Conservation (phyloP, 2,329 filamentous ascomycete species). For the Mycosphaerelloides madeirae region DNA sequence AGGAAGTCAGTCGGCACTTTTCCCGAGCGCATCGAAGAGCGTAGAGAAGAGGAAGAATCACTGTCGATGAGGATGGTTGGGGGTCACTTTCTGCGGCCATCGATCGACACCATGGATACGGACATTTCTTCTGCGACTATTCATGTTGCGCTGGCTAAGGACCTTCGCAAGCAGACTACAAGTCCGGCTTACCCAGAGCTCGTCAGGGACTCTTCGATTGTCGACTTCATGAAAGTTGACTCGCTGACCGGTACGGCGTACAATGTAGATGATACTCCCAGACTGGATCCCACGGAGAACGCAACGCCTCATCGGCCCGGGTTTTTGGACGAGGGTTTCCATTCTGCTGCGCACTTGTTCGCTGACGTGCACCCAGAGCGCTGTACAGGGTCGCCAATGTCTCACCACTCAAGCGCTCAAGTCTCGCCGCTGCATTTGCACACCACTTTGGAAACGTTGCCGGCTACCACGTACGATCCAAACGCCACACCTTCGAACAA, state of each 20-base stretch:
- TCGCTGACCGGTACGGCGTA: conserved; percentile 4
- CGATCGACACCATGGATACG: background rate
- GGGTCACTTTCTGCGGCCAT: background rate
- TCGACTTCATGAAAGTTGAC: conserved; percentile 10
- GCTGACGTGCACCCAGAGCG: background rate
- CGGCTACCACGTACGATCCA: conserved; percentile 1
- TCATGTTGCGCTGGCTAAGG: background rate
- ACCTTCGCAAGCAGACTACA: background rate
- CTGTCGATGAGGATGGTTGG: background rate
- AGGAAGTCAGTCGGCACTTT: conserved; percentile 1
- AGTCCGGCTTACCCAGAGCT: conserved; percentile 18
- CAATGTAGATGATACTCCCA: background rate
- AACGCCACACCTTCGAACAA: background rate
- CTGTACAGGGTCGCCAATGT: background rate
- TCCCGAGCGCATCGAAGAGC: conserved; percentile 1
- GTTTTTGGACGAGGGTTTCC: too few relatives aligned
- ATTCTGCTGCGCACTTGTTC: background rate
- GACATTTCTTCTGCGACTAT: conserved; percentile 13
- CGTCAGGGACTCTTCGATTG: conserved; percentile 20
- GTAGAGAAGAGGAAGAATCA: conserved; percentile 1
- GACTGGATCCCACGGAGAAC: too few relatives aligned
- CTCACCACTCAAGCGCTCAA: conserved; percentile 5
- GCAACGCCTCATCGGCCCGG: too few relatives aligned
- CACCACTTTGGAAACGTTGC: background rate
- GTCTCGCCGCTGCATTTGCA: conserved; percentile 6